Evolutionary conservation across 176 grass and related monocot species (phyloP).

Genomic region (Oryza meridionalis): DNA sequence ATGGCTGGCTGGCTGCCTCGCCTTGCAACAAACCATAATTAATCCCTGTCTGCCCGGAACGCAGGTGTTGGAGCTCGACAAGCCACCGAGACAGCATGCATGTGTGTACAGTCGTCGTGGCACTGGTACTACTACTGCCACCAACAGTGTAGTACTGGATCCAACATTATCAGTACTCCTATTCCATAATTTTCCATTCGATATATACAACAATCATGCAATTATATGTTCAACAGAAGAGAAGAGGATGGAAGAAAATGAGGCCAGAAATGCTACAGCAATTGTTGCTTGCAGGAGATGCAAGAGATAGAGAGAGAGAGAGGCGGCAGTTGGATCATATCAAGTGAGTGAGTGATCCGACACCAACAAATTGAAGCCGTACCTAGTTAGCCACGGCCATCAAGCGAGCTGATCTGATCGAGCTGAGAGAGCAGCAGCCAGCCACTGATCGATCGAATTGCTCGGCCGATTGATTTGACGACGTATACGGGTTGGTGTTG

Average conservation of each 20-base stretch:
- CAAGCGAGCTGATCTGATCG: background rate
- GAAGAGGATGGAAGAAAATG: too few species aligned
- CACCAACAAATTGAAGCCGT: slow-evolving; percentile 55
- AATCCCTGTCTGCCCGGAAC: background rate
- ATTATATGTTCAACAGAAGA: too few species aligned
- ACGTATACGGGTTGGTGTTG: slow-evolving; percentile 32
- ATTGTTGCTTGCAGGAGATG: slow-evolving; percentile 14
- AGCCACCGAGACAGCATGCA: background rate
- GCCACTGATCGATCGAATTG: background rate
- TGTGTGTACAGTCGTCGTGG: background rate
- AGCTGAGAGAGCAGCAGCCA: too few species aligned
- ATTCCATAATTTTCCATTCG: background rate
- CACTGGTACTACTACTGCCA: background rate
- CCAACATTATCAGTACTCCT: background rate
- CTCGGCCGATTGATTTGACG: background rate
- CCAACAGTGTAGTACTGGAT: background rate
- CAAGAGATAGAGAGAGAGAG: background rate
- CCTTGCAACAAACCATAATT: slow-evolving; percentile 2
- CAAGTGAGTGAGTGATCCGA: slow-evolving; percentile 21
- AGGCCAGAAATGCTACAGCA: too few species aligned
- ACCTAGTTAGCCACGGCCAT: slow-evolving; percentile 4
- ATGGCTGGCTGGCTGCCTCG: background rate
- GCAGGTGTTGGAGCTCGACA: background rate
- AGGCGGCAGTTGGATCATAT: slow-evolving; percentile 16
- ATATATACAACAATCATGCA: background rate